These are phyloP conservation scores for Wolfiporia cocos DNA, from an alignment of 1,284 basidiomycete species.

Conservation along the genomic window DNA sequence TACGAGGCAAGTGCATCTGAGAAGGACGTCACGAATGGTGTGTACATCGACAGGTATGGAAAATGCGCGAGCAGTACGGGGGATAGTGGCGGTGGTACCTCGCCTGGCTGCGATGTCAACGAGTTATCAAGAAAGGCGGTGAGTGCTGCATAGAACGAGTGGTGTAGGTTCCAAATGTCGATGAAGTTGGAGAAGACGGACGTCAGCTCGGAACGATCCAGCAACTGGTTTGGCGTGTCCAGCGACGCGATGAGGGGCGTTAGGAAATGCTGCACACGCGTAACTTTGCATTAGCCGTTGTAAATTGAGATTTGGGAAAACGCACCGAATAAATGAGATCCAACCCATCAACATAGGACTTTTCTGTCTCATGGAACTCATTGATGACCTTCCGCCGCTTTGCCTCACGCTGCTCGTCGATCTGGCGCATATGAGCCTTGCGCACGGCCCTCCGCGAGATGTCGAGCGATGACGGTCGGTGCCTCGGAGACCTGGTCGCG, in stretches of 20 bases:
- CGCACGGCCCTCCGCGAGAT: slow-evolving; percentile 18
- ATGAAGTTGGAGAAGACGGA: slow-evolving; percentile 86
- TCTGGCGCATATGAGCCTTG: slow-evolving; percentile 24
- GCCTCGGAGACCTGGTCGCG: slow-evolving; percentile 14
- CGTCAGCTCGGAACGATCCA: slow-evolving; percentile 64
- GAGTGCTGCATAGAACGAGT: slow-evolving; percentile 66
- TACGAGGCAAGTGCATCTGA: slow-evolving; percentile 57
- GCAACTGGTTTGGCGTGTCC: slow-evolving; percentile 57
- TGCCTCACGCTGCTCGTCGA: slow-evolving; percentile 29
- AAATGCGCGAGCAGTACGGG: slow-evolving; percentile 42
- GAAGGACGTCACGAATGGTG: slow-evolving; percentile 76
- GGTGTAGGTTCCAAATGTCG: slow-evolving; percentile 88
- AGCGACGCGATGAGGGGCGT: slow-evolving; percentile 69
- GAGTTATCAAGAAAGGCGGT: slow-evolving; percentile 36
- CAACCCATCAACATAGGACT: slow-evolving; percentile 72
- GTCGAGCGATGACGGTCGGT: slow-evolving; percentile 26
- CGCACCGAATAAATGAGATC: slow-evolving; percentile 76
- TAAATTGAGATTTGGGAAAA: slow-evolving; percentile 11
- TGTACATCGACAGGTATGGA: slow-evolving; percentile 65
- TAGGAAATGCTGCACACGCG: slow-evolving; percentile 58
- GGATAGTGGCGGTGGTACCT: slow-evolving; percentile 32
- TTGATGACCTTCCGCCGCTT: slow-evolving; percentile 49
- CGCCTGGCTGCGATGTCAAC: slow-evolving; percentile 14
- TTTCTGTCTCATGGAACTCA: slow-evolving; percentile 79
- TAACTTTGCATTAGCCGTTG: background rate